Percentiles rank a stretch among this genome's conserved stretches.
Conservation (phyloP, 1,284 basidiomycete species). For the Moniliophthora roreri region DNA sequence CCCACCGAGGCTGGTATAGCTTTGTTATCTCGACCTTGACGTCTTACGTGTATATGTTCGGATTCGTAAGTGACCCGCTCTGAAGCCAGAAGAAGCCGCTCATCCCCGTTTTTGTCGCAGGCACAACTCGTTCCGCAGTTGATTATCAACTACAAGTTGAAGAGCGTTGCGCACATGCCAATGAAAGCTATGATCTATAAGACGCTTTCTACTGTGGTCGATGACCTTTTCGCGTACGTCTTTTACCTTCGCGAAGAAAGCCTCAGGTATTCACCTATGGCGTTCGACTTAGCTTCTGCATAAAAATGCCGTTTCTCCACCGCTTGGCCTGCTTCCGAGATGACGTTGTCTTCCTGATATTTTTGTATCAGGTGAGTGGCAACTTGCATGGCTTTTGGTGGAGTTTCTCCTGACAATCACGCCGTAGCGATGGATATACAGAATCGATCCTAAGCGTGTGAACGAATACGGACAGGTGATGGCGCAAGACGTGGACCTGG, state of each 20-base stretch:
- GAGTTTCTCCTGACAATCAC: constrained; percentile 5
- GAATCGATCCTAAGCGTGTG: constrained; percentile 88
- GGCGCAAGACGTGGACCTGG: constrained; percentile 46
- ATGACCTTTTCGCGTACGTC: constrained; percentile 88
- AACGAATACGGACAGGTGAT: constrained; percentile 95
- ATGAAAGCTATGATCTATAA: constrained; percentile 99
- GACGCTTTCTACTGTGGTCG: constrained; percentile 85
- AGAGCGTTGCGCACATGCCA: constrained; percentile 91
- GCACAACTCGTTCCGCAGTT: constrained; percentile 90
- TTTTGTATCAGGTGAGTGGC: constrained; percentile 75
- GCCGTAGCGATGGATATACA: constrained; percentile 89
- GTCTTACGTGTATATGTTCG: constrained; percentile 94
- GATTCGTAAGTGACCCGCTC: constrained; percentile 70
- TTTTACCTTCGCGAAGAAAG: constrained; percentile 7
- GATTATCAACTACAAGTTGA: constrained; percentile 89
- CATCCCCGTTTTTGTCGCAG: constrained; percentile 36
- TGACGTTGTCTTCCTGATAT: constrained; percentile 87
- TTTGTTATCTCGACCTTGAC: constrained; percentile 89
- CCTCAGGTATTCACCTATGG: constrained; percentile 16
- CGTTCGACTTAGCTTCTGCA: constrained; percentile 68
- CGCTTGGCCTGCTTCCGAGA: constrained; percentile 89
- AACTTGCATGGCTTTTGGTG: constrained; percentile 15
- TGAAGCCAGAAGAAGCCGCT: constrained; percentile 14
- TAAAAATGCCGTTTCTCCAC: constrained; percentile 95
- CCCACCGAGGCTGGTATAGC: constrained; percentile 93